Evolutionary conservation across 345 rosid species (phyloP).

Genomic region (Clausena lansium): DNA sequence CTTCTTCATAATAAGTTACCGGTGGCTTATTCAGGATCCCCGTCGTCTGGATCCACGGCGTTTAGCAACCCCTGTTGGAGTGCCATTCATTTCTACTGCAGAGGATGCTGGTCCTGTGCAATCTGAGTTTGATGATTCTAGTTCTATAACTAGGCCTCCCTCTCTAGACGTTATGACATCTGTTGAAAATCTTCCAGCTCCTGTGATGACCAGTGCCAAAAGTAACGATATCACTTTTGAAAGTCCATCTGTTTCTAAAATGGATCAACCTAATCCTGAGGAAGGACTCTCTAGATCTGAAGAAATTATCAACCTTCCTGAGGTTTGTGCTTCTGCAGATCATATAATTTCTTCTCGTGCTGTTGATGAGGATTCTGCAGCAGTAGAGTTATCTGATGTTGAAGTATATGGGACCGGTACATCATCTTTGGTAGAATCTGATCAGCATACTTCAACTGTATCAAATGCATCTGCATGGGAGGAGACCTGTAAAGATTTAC

Average conservation of each 20-base stretch:
- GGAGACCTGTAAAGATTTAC: slow-evolving; percentile 65
- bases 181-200: slow-evolving; percentile 39
- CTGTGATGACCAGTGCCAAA: slow-evolving; percentile 29
- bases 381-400: slow-evolving; percentile 38
- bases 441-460: slow-evolving; percentile 44
- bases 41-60: slow-evolving; percentile 97
- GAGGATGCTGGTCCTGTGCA: slow-evolving; percentile 46
- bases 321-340: slow-evolving; percentile 49
- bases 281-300: slow-evolving; percentile 37
- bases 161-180: slow-evolving; percentile 32
- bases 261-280: slow-evolving; percentile 46
- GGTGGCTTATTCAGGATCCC: slow-evolving; percentile 71
- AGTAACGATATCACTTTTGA: slow-evolving; percentile 47
- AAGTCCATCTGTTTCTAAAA: slow-evolving; percentile 35
- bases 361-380: slow-evolving; percentile 48
- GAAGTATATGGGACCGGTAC: slow-evolving; percentile 44
- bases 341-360: slow-evolving; percentile 39
- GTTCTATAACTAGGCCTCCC: slow-evolving; percentile 44
- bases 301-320: slow-evolving; percentile 40
- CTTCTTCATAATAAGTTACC: slow-evolving; percentile 23
- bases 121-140: slow-evolving; percentile 50
- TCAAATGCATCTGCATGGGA: slow-evolving; percentile 46
- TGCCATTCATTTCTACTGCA: slow-evolving; percentile 34
- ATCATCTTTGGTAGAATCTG: slow-evolving; percentile 43
- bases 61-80: slow-evolving; percentile 43